phyloP scores from a whole-genome alignment of 495 filamentous ascomycete species.

The Penicillium egyptiacum region DNA sequence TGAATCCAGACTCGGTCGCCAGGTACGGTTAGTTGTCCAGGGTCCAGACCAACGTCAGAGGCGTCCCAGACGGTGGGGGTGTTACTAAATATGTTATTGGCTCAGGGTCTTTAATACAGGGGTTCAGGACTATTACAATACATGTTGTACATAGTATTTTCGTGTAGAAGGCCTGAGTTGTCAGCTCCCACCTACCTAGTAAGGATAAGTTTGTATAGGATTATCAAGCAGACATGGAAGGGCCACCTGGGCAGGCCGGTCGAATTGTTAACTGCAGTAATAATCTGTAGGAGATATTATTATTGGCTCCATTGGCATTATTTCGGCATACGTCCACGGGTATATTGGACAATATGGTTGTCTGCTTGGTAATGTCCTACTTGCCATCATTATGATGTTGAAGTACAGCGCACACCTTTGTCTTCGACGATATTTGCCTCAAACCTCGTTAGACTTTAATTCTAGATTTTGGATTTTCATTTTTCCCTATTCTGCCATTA shows the following conservation, averaged over 20 bases:
- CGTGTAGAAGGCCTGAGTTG: not conserved
- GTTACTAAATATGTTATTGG: conserved; percentile 1
- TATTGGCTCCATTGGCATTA: not conserved
- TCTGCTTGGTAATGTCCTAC: conserved; percentile 8
- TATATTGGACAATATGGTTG: not conserved
- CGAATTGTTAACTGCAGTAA: conserved; percentile 2
- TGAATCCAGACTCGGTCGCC: conserved; percentile 27
- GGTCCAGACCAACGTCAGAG: conserved; percentile 26
- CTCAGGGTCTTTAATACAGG: not conserved
- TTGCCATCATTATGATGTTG: conserved; percentile 4
- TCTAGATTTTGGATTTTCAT: not conserved
- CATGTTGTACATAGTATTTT: not conserved
- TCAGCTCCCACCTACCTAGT: conserved; percentile 3
- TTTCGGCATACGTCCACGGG: not conserved
- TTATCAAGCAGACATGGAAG: not conserved
- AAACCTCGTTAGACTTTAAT: not conserved
- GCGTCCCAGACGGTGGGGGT: conserved; percentile 12
- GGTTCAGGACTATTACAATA: not conserved
- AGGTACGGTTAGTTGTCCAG: conserved; percentile 14
- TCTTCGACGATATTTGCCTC: not conserved
- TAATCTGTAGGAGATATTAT: not conserved
- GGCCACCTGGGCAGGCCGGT: not conserved
- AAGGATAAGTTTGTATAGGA: not conserved
- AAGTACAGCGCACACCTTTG: not conserved
- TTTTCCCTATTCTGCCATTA: not conserved